Evolutionary conservation across 2,329 filamentous ascomycete species (phyloP), one percentile per base, ranked within the genome.

Genomic region (Ilyonectria robusta): DNA sequence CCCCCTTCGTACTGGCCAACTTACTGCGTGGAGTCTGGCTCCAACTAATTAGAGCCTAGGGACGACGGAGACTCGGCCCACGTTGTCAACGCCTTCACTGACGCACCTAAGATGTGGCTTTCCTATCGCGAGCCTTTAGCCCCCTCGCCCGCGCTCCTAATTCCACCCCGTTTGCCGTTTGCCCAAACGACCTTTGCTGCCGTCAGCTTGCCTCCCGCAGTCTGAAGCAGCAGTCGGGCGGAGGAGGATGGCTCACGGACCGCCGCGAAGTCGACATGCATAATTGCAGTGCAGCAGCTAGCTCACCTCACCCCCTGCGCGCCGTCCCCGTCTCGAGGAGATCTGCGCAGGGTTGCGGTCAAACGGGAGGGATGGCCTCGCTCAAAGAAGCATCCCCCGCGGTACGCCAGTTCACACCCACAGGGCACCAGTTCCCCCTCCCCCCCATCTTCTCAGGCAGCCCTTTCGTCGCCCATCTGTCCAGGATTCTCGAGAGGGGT

Each of bases 91-190:
- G 35, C 23, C 47, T 26, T 53, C 55, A 6, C 50, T 53, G 40
- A 8, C 23, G 9, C 35, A 60, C 59, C n/a, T 37, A 53, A 51
- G 48, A 8, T 62, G 59, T 67, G 51, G 53, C 63, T 70, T 21
- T 29, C 56, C 15, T 62, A 35, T 59, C 40, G 46, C 46, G 46
- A 54, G 55, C 37, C 13, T 15, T 6, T 6, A n/a, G 40, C n/a
- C 40, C n/a, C 40, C n/a, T 42, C 5, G 17, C 17, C 8, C 40
- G n/a, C 8, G n/a, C 31, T 59, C 72, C 61, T 62, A 72, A 69
- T 51, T 58, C 60, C 66, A 63, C 66, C 55, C 55, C 42, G 33
- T 51, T 65, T 42, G 44, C 37, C 42, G 48, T 42, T 57, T 55
- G 48, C 59, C n/a, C 17, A 19, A 19, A 11, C 15, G 10, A 15